These are phyloP conservation scores for Calamus simplicifolius DNA, from an alignment of 176 grass and related monocot species.

Conservation along the genomic window DNA sequence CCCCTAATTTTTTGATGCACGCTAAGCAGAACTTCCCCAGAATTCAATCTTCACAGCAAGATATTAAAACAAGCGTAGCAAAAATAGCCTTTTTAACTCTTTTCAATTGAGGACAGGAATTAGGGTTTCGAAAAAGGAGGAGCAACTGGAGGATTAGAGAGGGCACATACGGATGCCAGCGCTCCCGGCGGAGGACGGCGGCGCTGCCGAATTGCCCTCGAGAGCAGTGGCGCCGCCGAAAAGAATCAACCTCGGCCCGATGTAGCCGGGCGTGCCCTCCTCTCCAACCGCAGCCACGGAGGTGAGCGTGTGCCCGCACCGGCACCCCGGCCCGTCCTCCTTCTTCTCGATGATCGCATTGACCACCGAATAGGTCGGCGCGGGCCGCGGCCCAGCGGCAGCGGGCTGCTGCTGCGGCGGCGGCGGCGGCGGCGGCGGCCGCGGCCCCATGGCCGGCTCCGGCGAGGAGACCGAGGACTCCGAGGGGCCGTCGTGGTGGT, in stretches of 20 bases:
- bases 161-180: constrained; percentile 71
- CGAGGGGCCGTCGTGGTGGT: constrained; percentile 12
- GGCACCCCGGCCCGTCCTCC: constrained; percentile 89
- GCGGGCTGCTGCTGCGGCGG: background rate
- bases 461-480: background rate
- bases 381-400: constrained; percentile 49
- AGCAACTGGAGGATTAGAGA: constrained; percentile 4
- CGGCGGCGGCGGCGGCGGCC: constrained; percentile 13
- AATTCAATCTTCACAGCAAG: too few species aligned
- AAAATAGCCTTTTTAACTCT: too few species aligned
- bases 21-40: too few species aligned
- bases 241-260: constrained; percentile 61
- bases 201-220: constrained; percentile 61
- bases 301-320: constrained; percentile 91
- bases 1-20: too few species aligned
- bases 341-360: constrained; percentile 59
- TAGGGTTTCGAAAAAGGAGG: too few species aligned
- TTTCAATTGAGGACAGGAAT: too few species aligned
- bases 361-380: constrained; percentile 63
- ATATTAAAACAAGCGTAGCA: too few species aligned
- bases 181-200: constrained; percentile 54
- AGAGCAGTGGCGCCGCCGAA: constrained; percentile 91
- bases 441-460: background rate
- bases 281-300: constrained; percentile 66
- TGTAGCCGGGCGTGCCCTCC: constrained; percentile 47